Evolutionary conservation across 176 grass and related monocot species (phyloP).

Genomic region (Bolboschoenus planiculmis): DNA sequence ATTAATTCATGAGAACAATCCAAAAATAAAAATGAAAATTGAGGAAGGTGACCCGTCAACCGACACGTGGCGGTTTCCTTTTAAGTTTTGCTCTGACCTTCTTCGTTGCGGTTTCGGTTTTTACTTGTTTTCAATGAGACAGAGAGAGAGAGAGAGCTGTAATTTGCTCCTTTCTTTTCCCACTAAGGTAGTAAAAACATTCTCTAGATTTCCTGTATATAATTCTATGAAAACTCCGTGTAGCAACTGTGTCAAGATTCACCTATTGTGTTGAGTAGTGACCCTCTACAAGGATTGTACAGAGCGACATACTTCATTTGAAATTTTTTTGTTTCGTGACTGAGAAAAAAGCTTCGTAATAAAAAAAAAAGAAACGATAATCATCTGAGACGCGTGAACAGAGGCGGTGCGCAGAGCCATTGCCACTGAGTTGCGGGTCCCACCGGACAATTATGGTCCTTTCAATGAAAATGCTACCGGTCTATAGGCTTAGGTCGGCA

Average conservation of each 20-base stretch:
- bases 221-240: neutral
- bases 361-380: neutral
- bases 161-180: neutral
- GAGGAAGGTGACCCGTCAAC: neutral
- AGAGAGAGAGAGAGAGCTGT: neutral
- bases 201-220: neutral
- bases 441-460: neutral
- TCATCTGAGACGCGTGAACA: neutral
- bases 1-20: neutral
- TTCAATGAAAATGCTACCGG: neutral
- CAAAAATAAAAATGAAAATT: neutral
- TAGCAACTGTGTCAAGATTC: neutral
- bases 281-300: neutral
- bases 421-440: neutral
- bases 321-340: neutral
- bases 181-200: neutral
- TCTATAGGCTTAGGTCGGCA: slow-evolving; percentile 1
- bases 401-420: neutral
- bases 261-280: neutral
- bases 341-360: neutral
- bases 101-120: neutral
- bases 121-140: neutral
- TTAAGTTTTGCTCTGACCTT: neutral
- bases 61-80: neutral
- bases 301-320: neutral